Percentiles rank a stretch among this genome's conserved stretches.
Conservation (phyloP, 495 filamentous ascomycete genomes). For the Tuber calosporum region DNA sequence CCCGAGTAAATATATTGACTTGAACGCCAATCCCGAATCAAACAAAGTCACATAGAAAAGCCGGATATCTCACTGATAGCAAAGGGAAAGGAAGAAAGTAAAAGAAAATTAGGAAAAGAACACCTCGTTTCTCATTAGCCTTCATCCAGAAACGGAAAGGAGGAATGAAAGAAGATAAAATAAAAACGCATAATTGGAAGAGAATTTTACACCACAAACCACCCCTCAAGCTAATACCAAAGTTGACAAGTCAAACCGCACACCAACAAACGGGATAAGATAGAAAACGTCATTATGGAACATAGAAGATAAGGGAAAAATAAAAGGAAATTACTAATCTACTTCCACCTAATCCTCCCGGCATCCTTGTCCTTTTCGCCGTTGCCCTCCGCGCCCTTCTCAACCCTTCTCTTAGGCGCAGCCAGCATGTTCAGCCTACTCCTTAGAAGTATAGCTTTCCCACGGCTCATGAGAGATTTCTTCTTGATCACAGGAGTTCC, state of each 20-base stretch:
- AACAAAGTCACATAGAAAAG: background rate
- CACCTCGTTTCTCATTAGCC: background rate
- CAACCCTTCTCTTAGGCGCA: constrained; percentile 35
- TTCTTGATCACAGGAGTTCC: constrained; percentile 14
- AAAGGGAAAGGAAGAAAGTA: background rate
- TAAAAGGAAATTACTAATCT: background rate
- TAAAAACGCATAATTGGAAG: background rate
- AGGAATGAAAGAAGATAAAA: background rate
- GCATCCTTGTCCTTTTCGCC: constrained; percentile 23
- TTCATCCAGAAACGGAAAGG: background rate
- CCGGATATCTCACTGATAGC: background rate
- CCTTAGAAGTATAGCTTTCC: constrained; percentile 17
- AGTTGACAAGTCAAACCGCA: background rate
- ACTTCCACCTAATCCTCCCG: constrained; percentile 23
- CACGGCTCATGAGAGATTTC: constrained; percentile 18
- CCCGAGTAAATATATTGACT: background rate
- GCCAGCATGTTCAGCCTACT: constrained; percentile 35
- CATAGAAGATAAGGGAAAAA: background rate
- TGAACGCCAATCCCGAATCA: background rate
- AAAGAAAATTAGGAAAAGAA: background rate
- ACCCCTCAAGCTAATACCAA: background rate
- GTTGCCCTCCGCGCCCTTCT: background rate
- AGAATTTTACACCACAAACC: background rate
- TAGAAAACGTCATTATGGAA: background rate
- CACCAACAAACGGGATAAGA: background rate